Evolutionary conservation across 768 basidiomycete species (phyloP).

Genomic region (Suillus cothurnatus): DNA sequence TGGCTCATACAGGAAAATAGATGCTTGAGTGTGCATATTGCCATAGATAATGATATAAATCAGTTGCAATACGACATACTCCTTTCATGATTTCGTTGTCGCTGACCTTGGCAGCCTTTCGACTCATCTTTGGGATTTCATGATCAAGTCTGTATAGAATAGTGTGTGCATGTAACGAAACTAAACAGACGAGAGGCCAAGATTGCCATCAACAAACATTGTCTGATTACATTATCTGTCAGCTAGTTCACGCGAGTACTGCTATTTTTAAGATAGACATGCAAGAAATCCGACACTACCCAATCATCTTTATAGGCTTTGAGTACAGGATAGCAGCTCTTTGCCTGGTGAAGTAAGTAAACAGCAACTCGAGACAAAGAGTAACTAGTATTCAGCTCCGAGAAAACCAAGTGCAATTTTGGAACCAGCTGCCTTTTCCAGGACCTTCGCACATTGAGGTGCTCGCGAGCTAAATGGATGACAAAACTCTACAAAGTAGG

Average conservation of each 20-base stretch:
- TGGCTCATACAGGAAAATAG: too few relatives aligned
- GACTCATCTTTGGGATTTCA: too few relatives aligned
- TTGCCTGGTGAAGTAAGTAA: constrained; percentile 3
- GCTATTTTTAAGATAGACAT: constrained; percentile 16
- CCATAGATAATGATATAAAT: too few relatives aligned
- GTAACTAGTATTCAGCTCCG: background rate
- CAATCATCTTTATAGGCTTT: constrained; percentile 11
- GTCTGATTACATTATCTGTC: background rate
- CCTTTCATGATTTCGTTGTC: too few relatives aligned
- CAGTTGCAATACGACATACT: too few relatives aligned
- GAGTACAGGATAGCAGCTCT: constrained; percentile 7
- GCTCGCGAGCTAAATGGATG: background rate
- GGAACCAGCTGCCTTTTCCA: background rate
- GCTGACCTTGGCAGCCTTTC: too few relatives aligned
- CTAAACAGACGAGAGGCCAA: too few relatives aligned
- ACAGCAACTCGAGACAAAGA: background rate
- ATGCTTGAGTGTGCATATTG: too few relatives aligned
- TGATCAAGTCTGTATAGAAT: too few relatives aligned
- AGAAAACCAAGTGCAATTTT: too few relatives aligned
- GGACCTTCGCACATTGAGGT: background rate
- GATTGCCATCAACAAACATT: background rate
- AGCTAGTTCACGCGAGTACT: background rate
- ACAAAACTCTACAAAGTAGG: background rate
- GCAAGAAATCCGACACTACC: constrained; percentile 11
- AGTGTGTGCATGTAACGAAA: too few relatives aligned